Evolutionary conservation across 2,329 filamentous ascomycete genomes (phyloP), one percentile per base, ranked within the genome.

Genomic region (Anisogramma anomala): DNA sequence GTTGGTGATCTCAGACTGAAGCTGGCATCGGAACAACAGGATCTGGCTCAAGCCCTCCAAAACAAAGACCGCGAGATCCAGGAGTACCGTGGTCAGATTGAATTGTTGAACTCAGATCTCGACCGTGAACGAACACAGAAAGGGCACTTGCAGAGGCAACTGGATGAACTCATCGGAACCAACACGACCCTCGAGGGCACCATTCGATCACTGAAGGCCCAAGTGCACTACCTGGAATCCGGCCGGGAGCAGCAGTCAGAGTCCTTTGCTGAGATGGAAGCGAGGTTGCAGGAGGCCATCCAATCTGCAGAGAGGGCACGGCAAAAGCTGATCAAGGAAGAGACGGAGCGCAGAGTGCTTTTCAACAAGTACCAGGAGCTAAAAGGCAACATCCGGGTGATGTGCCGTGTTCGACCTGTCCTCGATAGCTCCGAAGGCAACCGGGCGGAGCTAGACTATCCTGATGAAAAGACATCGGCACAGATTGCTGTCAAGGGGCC

Each of bases 281-380:
- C 80, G 32, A 73, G 81, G 39, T 77, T 94, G 54, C 82, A 85
- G 54, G 82, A 91, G 34, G 87, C 88, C 0, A 62, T 86, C 18
- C 72, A 73, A 11, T 65, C 72, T 15, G 84, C 82, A 1, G 77
- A 83, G 22, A 71, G 75, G 26, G 79, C 84, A 1, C 78, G 83
- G 42, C 77, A 85, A 49, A 94, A 91, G 56, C 69, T 98, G 20
- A 81, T 91, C 48, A 85, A 82, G 53, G 91, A 96, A 57, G 91
- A 98, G 62, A 91, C 84, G 1, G 69, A 94, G 37, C 78, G 91
- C 11, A 77, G 91, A 17, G 89, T 93, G 52, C 72, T 98, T 0
- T 94, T 96, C 67, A 96, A 96, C 62, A 91, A 94, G 59, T 89
- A 98, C 34, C 87, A 98, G 58, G 91, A 98, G 56, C 74, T 98